These are phyloP conservation scores for Scutellaria barbata DNA, from an alignment of 257 asterid genomes.

Conservation along the genomic window DNA sequence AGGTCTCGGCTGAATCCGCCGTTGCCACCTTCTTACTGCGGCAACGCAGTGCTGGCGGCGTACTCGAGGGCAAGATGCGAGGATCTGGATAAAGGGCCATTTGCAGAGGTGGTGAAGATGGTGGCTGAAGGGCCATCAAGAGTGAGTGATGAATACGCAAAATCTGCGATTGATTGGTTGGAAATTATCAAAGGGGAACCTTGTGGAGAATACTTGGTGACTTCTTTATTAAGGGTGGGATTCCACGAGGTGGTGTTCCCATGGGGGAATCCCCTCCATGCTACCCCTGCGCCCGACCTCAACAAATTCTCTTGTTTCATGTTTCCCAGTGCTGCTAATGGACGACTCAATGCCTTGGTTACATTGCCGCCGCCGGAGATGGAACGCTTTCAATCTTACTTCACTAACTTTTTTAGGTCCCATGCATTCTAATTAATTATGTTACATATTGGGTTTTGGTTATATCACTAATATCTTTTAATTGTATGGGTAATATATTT, in stretches of 20 bases:
- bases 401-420: too few species aligned
- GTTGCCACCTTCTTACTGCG: slow-evolving; percentile 51
- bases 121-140: slow-evolving; percentile 46
- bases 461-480: too few species aligned
- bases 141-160: slow-evolving; percentile 52
- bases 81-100: slow-evolving; percentile 35
- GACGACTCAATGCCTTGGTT: neutral
- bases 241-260: neutral
- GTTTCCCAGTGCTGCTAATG: neutral
- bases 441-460: too few species aligned
- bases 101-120: slow-evolving; percentile 45
- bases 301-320: neutral
- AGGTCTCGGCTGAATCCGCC: slow-evolving; percentile 59
- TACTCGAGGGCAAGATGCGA: slow-evolving; percentile 44
- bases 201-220: slow-evolving; percentile 14
- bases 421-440: too few species aligned
- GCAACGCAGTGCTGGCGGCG: slow-evolving; percentile 61
- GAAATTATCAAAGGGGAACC: too few species aligned
- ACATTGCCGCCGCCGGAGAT: neutral
- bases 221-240: neutral
- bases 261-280: neutral
- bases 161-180: slow-evolving; percentile 60
- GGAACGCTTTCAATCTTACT: neutral
- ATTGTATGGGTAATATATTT: too few species aligned
- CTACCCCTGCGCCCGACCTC: neutral